Conservation (phyloP, 768 basidiomycete genomes). For the Mycena filopes region DNA sequence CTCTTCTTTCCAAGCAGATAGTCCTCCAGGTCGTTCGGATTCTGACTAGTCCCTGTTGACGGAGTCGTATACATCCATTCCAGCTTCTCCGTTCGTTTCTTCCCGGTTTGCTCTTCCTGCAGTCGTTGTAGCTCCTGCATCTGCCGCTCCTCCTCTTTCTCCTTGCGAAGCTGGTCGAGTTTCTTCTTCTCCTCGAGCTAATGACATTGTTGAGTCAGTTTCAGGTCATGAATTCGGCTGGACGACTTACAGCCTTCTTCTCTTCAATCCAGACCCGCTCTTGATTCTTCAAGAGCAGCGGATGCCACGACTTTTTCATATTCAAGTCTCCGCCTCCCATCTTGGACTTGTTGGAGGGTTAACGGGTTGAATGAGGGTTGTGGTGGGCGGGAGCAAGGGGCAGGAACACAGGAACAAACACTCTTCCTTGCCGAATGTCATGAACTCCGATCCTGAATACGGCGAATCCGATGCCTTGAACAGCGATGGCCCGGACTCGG, state of each 20-base stretch:
- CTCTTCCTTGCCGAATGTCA: constrained; percentile 14
- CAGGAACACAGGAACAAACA: constrained; percentile 11
- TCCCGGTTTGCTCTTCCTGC: constrained; percentile 95
- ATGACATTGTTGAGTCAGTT: constrained; percentile 27
- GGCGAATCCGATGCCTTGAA: constrained; percentile 51
- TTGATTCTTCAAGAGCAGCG: constrained; percentile 97
- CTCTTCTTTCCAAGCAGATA: constrained; percentile 97
- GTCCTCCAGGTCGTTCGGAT: constrained; percentile 93
- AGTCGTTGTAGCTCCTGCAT: constrained; percentile 95
- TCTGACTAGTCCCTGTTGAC: constrained; percentile 86
- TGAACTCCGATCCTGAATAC: constrained; percentile 44
- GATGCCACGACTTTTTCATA: constrained; percentile 99
- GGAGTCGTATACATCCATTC: constrained; percentile 99
- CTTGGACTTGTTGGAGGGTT: constrained; percentile 52
- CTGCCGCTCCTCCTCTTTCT: constrained; percentile 97
- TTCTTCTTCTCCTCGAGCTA: constrained; percentile 99
- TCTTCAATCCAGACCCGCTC: constrained; percentile 99
- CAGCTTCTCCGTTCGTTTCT: constrained; percentile 91
- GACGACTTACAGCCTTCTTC: constrained; percentile 85
- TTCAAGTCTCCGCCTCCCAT: constrained; percentile 99
- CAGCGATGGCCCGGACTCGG: constrained; percentile 37
- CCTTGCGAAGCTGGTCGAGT: constrained; percentile 94
- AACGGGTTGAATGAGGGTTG: neutral
- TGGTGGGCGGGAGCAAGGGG: constrained; percentile 25
- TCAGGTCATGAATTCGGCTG: neutral